These are phyloP conservation scores for Podospora didyma DNA, from an alignment of 495 filamentous ascomycete species.

Conservation along the genomic window DNA sequence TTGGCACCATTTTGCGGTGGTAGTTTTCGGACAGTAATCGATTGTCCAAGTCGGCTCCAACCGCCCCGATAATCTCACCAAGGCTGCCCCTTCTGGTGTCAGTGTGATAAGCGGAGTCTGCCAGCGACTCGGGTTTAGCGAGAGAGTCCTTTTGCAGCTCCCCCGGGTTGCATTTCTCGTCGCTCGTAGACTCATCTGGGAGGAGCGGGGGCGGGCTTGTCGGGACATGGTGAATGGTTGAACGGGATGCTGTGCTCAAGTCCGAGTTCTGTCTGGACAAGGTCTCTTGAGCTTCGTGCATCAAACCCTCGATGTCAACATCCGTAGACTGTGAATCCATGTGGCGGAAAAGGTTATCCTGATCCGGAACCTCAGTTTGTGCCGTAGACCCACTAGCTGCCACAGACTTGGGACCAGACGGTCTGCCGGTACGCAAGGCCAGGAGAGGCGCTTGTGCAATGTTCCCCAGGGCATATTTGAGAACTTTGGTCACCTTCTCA, in stretches of 20 bases:
- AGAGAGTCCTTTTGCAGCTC: background rate
- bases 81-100: slow-evolving; percentile 21
- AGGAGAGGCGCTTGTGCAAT: background rate
- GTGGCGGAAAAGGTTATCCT: slow-evolving; percentile 23
- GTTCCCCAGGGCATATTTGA: background rate
- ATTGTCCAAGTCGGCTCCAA: background rate
- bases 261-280: slow-evolving; percentile 25
- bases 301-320: slow-evolving; percentile 25
- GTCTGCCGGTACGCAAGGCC: background rate
- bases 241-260: slow-evolving; percentile 17
- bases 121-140: slow-evolving; percentile 12
- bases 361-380: slow-evolving; percentile 8
- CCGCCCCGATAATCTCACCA: slow-evolving; percentile 6
- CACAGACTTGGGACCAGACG: background rate
- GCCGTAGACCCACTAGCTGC: background rate
- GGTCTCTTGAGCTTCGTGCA: slow-evolving; percentile 23
- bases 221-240: slow-evolving; percentile 27
- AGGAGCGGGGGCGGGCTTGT: slow-evolving; percentile 20
- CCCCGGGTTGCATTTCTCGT: background rate
- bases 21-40: slow-evolving; percentile 1
- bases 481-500: slow-evolving; percentile 13
- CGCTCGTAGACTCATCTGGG: background rate
- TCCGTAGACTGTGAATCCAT: slow-evolving; percentile 28
- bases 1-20: background rate
- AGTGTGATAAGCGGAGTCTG: slow-evolving; percentile 27